A percentile compares a stretch with the other conserved stretches of the same genome.
phyloP scores from a whole-genome alignment of 2,329 filamentous ascomycete species.

The Tolypocladium ophioglossoides region DNA sequence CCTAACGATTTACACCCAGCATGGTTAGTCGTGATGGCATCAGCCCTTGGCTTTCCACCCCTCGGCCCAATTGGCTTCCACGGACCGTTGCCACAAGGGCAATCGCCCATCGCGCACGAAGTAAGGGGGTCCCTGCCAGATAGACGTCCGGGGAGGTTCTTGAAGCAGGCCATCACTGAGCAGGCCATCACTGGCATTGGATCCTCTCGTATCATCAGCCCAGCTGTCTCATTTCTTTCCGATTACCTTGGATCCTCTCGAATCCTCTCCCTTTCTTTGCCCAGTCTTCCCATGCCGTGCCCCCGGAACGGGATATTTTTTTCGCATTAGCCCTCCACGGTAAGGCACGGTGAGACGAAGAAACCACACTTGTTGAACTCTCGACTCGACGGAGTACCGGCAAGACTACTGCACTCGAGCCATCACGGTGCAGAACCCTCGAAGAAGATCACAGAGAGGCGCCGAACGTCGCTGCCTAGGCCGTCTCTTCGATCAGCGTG shows the following conservation, averaged over 20 bases:
- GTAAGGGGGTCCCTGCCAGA: too few species aligned
- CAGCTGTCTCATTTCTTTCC: neutral
- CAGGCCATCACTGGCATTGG: too few species aligned
- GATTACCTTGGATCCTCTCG: neutral
- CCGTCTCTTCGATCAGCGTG: neutral
- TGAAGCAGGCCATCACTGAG: neutral
- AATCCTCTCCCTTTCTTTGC: neutral
- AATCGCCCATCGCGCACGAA: too few species aligned
- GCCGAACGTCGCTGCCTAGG: neutral
- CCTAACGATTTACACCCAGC: neutral
- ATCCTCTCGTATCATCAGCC: neutral
- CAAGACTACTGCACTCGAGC: neutral
- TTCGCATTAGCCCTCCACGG: neutral
- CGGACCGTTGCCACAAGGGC: neutral
- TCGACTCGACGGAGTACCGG: neutral
- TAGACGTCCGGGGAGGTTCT: neutral
- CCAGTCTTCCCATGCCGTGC: neutral
- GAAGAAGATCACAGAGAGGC: neutral
- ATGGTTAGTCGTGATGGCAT: neutral
- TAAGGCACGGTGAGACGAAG: neutral
- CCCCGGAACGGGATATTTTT: neutral
- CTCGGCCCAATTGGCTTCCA: neutral
- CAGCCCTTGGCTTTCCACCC: neutral
- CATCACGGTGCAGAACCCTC: neutral
- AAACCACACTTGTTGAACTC: neutral